These are phyloP conservation scores for Citrus sp. DNA, from an alignment of 345 rosid species.

Conservation along the genomic window DNA sequence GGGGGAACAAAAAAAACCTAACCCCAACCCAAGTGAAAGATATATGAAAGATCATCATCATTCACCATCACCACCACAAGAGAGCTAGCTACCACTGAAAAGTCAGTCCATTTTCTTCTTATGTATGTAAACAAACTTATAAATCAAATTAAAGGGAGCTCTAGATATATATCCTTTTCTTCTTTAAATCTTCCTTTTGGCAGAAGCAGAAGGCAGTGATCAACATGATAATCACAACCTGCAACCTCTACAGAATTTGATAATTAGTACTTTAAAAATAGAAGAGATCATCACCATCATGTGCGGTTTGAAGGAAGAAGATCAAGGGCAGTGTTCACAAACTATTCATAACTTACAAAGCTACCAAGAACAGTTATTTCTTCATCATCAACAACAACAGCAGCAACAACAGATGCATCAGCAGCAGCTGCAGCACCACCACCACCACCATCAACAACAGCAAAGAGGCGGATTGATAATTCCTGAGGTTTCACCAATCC, in stretches of 20 bases:
- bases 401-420: slow-evolving; percentile 25
- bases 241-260: slow-evolving; percentile 7
- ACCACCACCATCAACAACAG: slow-evolving; percentile 47
- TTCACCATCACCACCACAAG: slow-evolving; percentile 11
- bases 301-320: slow-evolving; percentile 71
- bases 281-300: slow-evolving; percentile 3
- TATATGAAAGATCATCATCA: too few species aligned
- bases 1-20: too few species aligned
- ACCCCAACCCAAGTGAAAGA: too few species aligned
- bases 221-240: slow-evolving; percentile 11
- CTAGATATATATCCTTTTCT: background rate
- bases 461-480: slow-evolving; percentile 36
- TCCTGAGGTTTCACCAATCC: slow-evolving; percentile 57
- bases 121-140: background rate
- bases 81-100: slow-evolving; percentile 15
- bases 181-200: slow-evolving; percentile 5
- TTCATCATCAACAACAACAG: slow-evolving; percentile 51
- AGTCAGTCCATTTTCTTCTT: slow-evolving; percentile 1
- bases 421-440: too few species aligned
- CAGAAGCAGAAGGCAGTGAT: slow-evolving; percentile 7
- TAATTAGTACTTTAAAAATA: too few species aligned
- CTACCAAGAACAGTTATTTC: slow-evolving; percentile 61
- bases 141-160: slow-evolving; percentile 24
- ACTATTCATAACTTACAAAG: slow-evolving; percentile 56
- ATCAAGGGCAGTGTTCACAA: slow-evolving; percentile 57